Evolutionary conservation across 2,329 filamentous ascomycete genomes (phyloP), one percentile per base, ranked within the genome.

Genomic region (Sordariomycetes sp.): DNA sequence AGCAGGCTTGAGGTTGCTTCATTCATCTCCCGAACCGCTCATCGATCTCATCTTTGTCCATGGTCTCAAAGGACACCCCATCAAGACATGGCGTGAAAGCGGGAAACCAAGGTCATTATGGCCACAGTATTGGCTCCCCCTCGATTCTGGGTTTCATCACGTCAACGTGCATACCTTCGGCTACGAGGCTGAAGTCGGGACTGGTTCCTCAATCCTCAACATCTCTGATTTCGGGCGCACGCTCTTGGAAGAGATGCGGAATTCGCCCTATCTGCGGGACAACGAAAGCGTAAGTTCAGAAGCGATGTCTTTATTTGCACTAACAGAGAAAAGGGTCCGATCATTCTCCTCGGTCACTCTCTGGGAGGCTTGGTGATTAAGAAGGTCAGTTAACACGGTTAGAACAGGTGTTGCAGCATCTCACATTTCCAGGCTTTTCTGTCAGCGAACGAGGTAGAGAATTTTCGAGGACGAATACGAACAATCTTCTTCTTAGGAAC

Each of bases 1-100:
- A n/a, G n/a, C n/a, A n/a, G 51, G 52, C 2, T 38, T 55, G 17
- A 46, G 39, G 3, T 33, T 54, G 3, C 36, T 55, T 5, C 42
- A 50, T 29, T 39, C 39, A 3, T 46, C 54, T 0, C 39, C 48
- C 1, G 46, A 56, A 14, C 49, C 57, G 2, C 37, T 51, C 2
- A 40, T 59, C 7, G 58, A 64, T 28, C 45, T 65, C 3, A 45
- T 62, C 14, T 66, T 65, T 35, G 53, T 66, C 4, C 62, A 65
- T 39, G 59, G 61, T 2, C 46, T 66, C 2, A 50, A 58, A 3
- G 61, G 61, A 0, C 48, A 48, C n/a, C 61, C 60, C 4, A 48
- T 47, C 2, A 55, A 57, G 36, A 64, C 63, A 38, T 67, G 64
- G 62, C 49, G 50, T 6, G 55, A 58, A 35, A 42, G 48, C 1